Evolutionary conservation across 306 rosid genomes (phyloP), one percentile per base, ranked within the genome.

Genomic region (Begonia fuchsioides): DNA sequence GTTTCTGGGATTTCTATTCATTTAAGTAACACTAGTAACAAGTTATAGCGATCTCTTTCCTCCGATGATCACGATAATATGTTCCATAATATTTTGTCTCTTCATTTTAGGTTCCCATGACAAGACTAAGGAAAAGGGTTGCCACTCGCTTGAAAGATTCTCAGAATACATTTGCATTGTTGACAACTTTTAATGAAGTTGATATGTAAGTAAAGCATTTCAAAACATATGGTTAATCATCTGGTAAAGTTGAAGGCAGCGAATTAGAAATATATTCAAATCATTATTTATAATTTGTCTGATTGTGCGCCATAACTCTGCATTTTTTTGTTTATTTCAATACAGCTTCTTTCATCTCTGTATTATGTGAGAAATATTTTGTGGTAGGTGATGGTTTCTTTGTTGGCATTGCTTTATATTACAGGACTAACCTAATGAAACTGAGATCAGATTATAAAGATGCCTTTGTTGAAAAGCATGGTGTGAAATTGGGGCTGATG

Each of bases 401-500:
- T 3, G 49, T 47, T 54, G 44, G 63, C 32, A 5, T 26, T 43
- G 20, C 52, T 51, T 18, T 47, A 1, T 54, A 20, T 17, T 67
- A 65, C 70, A 80, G 80, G 88, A 76, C 83, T 62, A 76, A 70
- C 53, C 56, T 80, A 61, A 76, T 73, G 88, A 70, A 73, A 72
- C 76, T 76, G 26, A 73, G 74, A 14, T 55, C 80, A 11, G 88
- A 80, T 40, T 76, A 80, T 43, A 80, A 76, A 64, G 80, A 80
- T 45, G 72, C 63, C 54, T 80, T 76, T 65, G 69, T 69, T 53
- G 78, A 76, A 57, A 76, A 70, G 57, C 78, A 80, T 14, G 80
- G 73, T 32, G 80, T 80, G 58, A 80, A 76, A 61, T 59, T 80
- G 46, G 83, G 83, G 53, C 67, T 76, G 38, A 72, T 72, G 83